Evolutionary conservation across 331 rosid genomes (phyloP).

Genomic region (Malus hybrid): DNA sequence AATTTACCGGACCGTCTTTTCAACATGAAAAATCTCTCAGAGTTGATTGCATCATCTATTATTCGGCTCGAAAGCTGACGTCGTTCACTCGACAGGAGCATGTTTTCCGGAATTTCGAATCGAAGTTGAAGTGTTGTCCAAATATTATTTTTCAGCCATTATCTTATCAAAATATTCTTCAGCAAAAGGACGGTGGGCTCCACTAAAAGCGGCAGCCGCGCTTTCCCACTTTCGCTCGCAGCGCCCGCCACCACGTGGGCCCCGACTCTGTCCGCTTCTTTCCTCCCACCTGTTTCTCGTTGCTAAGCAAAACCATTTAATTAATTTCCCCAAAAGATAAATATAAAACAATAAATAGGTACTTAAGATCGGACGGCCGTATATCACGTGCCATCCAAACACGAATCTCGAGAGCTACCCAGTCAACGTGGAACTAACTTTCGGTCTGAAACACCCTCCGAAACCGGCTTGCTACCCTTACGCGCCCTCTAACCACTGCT

Average conservation of each 20-base stretch:
- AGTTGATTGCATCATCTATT: too few species aligned
- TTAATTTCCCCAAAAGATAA: too few species aligned
- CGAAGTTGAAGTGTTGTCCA: too few species aligned
- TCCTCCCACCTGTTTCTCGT: constrained; percentile 3
- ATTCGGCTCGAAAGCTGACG: too few species aligned
- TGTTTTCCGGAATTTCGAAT: too few species aligned
- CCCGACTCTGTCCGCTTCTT: constrained; percentile 16
- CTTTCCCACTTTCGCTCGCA: constrained; percentile 6
- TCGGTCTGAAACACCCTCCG: constrained; percentile 2
- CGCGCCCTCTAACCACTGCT: background rate
- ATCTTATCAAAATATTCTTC: background rate
- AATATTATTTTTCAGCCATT: too few species aligned
- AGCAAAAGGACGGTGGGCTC: constrained; percentile 3
- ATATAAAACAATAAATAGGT: background rate
- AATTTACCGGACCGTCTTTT: too few species aligned
- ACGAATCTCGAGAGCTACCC: constrained; percentile 11
- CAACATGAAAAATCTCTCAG: too few species aligned
- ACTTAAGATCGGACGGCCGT: constrained; percentile 18
- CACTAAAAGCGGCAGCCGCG: constrained; percentile 38
- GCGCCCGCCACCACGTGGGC: constrained; percentile 32
- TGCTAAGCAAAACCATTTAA: background rate
- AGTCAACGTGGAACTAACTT: constrained; percentile 21
- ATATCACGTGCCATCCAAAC: constrained; percentile 15
- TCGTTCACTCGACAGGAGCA: too few species aligned
- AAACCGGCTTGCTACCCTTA: background rate